These are phyloP conservation scores for Fusarium duplospermum DNA, from an alignment of 2,329 filamentous ascomycete species.

Conservation along the genomic window DNA sequence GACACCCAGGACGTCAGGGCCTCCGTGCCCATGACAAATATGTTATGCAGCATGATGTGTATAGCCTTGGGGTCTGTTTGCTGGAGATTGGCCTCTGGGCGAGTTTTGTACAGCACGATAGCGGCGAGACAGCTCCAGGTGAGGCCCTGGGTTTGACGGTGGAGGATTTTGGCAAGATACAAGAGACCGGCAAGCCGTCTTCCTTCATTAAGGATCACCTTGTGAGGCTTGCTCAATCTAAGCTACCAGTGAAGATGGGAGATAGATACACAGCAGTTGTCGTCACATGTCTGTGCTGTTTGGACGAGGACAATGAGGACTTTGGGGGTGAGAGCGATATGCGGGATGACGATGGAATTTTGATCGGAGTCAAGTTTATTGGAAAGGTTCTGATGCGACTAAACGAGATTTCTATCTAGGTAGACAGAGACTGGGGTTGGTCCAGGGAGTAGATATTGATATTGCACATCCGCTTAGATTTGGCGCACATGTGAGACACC, in stretches of 20 bases:
- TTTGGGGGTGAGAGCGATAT: constrained; percentile 42
- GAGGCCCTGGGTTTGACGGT: not conserved
- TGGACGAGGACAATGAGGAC: constrained; percentile 46
- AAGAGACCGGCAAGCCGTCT: not conserved
- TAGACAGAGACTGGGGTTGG: not conserved
- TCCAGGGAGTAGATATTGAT: not conserved
- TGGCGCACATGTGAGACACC: not conserved
- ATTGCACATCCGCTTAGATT: not conserved
- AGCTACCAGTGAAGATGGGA: constrained; percentile 38
- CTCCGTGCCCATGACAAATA: constrained; percentile 52
- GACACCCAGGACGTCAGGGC: constrained; percentile 54
- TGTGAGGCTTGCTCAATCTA: not conserved
- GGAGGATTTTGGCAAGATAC: not conserved
- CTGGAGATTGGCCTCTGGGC: constrained; percentile 64
- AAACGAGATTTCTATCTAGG: constrained; percentile 3
- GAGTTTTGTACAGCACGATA: constrained; percentile 45
- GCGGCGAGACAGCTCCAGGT: not conserved
- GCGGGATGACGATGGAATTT: constrained; percentile 46
- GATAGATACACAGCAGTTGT: constrained; percentile 46
- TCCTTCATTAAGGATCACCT: not conserved
- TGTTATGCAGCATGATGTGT: constrained; percentile 66
- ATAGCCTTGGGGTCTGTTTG: constrained; percentile 64
- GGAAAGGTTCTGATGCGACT: constrained; percentile 40
- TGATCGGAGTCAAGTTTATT: constrained; percentile 45
- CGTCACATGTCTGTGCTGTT: constrained; percentile 48